Evolutionary conservation across 306 rosid genomes (phyloP), one percentile per base, ranked within the genome.

Genomic region (Calophaca sinica): DNA sequence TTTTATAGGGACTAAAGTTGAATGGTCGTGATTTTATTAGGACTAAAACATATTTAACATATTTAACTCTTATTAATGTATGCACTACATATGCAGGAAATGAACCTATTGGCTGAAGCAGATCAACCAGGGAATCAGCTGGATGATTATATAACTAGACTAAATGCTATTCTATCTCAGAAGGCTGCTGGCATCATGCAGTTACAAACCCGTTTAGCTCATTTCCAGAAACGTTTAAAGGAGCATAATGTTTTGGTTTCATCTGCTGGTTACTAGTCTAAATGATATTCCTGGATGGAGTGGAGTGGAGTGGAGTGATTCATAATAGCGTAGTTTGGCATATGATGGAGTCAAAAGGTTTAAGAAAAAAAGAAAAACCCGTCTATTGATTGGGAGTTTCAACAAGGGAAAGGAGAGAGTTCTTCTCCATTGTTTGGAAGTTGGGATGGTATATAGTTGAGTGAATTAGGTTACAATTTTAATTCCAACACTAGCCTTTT

Each of bases 61-160:
- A 20, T 55, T 36, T 3, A 3, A 57, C 26, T 28, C 5, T 13
- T 65, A 71, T 48, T 68, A 42, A n/a, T 41, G 2, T 39, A 36
- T 74, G 54, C 48, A 12, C 4, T 42, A 13, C 57, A 7, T 45
- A 73, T 81, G 88, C 89, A 93, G 98, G 98, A 93, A 76, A 93
- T 93, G 98, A 85, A 85, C 81, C 93, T 93, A n/a, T 84, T 93
- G 86, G 97, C 90, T 52, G 96, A 89, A 75, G 97, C 93, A 81
- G 98, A 93, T 77, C 86, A 89, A 77, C 98, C 98, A 31, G 98
- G 93, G 57, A 93, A 90, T 85, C 93, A 89, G 53, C 87, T 93
- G 70, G 96, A 89, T 55, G 88, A 76, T 70, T 93, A 93, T 75
- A 29, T 93, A 66, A 78, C 87, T 31, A 86, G 85, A 81, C 67